Evolutionary conservation across 225 moss, liverwort and hornwort species (phyloP).

Genomic region (Marchantia polymorpha): DNA sequence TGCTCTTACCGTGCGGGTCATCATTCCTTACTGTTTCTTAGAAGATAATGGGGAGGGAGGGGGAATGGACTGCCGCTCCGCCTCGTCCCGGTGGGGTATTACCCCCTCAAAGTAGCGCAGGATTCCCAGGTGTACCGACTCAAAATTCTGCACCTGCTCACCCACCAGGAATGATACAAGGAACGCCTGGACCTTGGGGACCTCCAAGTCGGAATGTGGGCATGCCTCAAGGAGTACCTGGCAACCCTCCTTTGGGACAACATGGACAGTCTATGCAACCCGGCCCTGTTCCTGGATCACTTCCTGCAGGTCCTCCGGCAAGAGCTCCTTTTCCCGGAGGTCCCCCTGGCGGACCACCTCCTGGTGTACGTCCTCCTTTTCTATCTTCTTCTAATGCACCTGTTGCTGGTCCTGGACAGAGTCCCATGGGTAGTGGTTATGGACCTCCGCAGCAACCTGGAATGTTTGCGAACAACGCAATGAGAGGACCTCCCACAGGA

Average conservation of each 20-base stretch:
- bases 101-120: slow-evolving; percentile 24
- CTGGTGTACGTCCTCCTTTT: slow-evolving; percentile 25
- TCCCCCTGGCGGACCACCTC: slow-evolving; percentile 28
- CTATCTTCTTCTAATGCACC: slow-evolving; percentile 22
- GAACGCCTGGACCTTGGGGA: slow-evolving; percentile 28
- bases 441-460: slow-evolving; percentile 35
- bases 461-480: slow-evolving; percentile 1
- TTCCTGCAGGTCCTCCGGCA: slow-evolving; percentile 8
- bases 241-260: slow-evolving; percentile 19
- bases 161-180: slow-evolving; percentile 25
- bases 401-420: slow-evolving; percentile 24
- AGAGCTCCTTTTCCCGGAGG: slow-evolving; percentile 26
- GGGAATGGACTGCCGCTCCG: slow-evolving; percentile 45
- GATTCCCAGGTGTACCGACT: slow-evolving; percentile 28
- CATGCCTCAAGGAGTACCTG: slow-evolving; percentile 20
- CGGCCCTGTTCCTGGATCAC: slow-evolving; percentile 20
- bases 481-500: slow-evolving; percentile 52
- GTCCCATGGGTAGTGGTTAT: slow-evolving; percentile 26
- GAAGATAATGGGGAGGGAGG: slow-evolving; percentile 44
- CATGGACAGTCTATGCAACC: slow-evolving; percentile 21
- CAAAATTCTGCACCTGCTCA: slow-evolving; percentile 29
- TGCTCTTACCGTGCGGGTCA: neutral
- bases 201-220: slow-evolving; percentile 23
- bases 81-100: slow-evolving; percentile 30
- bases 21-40: neutral